phyloP scores from a whole-genome alignment of 106 monocot genomes.

The Dendrobium huoshanense region DNA sequence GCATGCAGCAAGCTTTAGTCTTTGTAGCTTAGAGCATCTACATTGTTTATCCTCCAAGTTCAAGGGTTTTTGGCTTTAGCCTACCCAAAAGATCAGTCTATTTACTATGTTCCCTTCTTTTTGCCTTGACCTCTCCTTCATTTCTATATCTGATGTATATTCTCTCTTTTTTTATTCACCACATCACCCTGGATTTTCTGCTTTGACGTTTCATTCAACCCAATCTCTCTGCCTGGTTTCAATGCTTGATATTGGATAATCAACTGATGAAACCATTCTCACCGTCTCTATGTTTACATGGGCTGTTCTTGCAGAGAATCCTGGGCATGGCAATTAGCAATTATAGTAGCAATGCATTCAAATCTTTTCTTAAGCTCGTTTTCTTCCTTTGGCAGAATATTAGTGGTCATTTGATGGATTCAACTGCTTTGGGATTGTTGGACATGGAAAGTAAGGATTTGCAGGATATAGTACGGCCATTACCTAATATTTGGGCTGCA shows the following conservation, averaged over 20 bases:
- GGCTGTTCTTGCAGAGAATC: neutral
- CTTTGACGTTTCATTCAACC: neutral
- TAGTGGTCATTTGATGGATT: slow-evolving; percentile 33
- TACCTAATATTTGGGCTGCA: slow-evolving; percentile 42
- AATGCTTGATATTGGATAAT: neutral
- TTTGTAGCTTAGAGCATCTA: neutral
- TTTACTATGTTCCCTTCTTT: neutral
- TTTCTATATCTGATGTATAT: neutral
- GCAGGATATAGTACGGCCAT: slow-evolving; percentile 8
- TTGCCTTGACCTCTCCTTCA: neutral
- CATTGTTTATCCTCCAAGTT: neutral
- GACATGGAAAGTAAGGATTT: slow-evolving; percentile 15
- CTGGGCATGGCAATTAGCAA: neutral
- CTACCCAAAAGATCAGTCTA: neutral
- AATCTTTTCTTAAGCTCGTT: neutral
- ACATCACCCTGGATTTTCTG: neutral
- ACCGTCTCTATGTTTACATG: neutral
- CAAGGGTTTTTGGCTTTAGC: neutral
- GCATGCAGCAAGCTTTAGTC: neutral
- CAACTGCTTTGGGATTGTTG: slow-evolving; percentile 21
- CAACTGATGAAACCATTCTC: neutral
- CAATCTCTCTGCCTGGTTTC: neutral
- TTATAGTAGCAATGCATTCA: neutral
- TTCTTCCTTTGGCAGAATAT: slow-evolving; percentile 44
- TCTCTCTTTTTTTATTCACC: neutral